Percentiles rank a stretch among this genome's conserved stretches.
These are phyloP conservation scores for Boechera retrofracta DNA, from an alignment of 345 rosid genomes.

Conservation along the genomic window DNA sequence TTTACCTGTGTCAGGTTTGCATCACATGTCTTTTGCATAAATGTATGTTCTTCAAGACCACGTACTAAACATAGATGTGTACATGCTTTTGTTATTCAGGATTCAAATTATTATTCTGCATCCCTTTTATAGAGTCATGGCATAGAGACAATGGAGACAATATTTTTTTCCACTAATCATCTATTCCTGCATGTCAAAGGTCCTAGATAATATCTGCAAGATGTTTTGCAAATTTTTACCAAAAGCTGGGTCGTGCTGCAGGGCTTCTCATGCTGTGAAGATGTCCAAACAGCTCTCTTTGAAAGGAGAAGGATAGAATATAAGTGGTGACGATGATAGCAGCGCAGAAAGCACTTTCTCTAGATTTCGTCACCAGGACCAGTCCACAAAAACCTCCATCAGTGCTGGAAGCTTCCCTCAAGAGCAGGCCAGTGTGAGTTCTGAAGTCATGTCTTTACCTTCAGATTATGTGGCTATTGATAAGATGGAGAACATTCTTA, in stretches of 20 bases:
- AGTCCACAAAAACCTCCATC: slow-evolving; percentile 75
- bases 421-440: slow-evolving; percentile 75
- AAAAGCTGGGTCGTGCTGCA: slow-evolving; percentile 43
- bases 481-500: slow-evolving; percentile 49
- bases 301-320: slow-evolving; percentile 65
- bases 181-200: slow-evolving; percentile 17
- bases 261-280: slow-evolving; percentile 85
- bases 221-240: slow-evolving; percentile 14
- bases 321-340: slow-evolving; percentile 67
- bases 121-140: slow-evolving; percentile 4
- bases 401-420: slow-evolving; percentile 83
- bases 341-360: slow-evolving; percentile 71
- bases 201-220: slow-evolving; percentile 24
- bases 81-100: neutral
- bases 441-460: slow-evolving; percentile 61
- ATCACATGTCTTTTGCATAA: slow-evolving; percentile 27
- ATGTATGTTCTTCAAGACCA: slow-evolving; percentile 13
- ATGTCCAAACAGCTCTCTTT: slow-evolving; percentile 70
- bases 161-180: neutral
- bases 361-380: slow-evolving; percentile 74
- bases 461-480: slow-evolving; percentile 49
- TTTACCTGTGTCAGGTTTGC: slow-evolving; percentile 92
- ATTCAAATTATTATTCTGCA: slow-evolving; percentile 7
- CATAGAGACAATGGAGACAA: neutral
- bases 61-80: slow-evolving; percentile 19